Evolutionary conservation across 352 stramenopile species (phyloP).

Genomic region (Detonula confervacea): DNA sequence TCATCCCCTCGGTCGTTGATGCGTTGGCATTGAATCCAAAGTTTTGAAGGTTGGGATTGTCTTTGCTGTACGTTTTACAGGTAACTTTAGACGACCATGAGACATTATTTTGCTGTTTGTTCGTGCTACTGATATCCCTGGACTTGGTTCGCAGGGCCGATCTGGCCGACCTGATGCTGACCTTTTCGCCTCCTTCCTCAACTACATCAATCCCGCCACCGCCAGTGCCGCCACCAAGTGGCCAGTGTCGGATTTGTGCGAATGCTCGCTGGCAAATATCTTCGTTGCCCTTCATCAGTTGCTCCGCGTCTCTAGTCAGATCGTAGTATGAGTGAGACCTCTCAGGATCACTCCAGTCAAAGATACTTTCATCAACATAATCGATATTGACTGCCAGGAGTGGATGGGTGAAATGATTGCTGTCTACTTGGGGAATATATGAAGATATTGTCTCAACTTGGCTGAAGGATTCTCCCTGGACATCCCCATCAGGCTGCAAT

Average conservation of each 20-base stretch:
- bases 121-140: constrained; percentile 31
- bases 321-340: constrained; percentile 76
- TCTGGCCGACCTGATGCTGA: constrained; percentile 20
- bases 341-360: constrained; percentile 75
- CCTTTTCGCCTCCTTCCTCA: constrained; percentile 3
- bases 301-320: constrained; percentile 76
- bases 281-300: constrained; percentile 63
- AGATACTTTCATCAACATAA: constrained; percentile 66
- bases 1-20: constrained; percentile 57
- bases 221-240: constrained; percentile 39
- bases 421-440: constrained; percentile 78
- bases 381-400: constrained; percentile 72
- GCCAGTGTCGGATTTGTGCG: constrained; percentile 68
- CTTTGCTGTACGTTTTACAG: constrained; percentile 66
- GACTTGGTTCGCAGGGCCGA: constrained; percentile 49
- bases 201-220: too few species aligned
- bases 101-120: constrained; percentile 43
- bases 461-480: constrained; percentile 70
- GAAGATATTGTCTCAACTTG: constrained; percentile 62
- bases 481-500: constrained; percentile 48
- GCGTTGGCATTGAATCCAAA: constrained; percentile 61
- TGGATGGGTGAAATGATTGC: constrained; percentile 68
- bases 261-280: constrained; percentile 61
- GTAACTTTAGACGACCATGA: constrained; percentile 63
- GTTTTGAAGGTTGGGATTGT: constrained; percentile 44